These are phyloP conservation scores for Paramecium tetraurelia DNA, from an alignment of 73 alveolate species.

Conservation along the genomic window DNA sequence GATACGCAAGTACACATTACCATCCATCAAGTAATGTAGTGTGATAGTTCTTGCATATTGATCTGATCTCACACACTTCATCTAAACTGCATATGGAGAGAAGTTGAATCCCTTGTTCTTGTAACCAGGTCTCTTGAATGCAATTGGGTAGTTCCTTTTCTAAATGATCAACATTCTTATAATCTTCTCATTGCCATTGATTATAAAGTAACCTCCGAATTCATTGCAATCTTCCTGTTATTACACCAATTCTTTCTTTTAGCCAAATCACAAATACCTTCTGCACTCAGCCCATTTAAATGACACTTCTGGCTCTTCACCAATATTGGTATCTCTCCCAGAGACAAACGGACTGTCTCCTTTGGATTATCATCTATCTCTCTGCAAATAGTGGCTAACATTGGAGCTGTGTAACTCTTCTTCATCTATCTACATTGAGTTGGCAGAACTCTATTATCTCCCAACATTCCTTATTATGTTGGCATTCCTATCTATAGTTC, in stretches of 20 bases:
- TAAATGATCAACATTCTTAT: slow-evolving; percentile 96
- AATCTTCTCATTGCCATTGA: slow-evolving; percentile 96
- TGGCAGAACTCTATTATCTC: slow-evolving; percentile 86
- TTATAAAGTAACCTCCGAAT: slow-evolving; percentile 97
- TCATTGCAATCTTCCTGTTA: slow-evolving; percentile 94
- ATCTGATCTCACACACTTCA: slow-evolving; percentile 99
- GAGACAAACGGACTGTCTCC: slow-evolving; percentile 82
- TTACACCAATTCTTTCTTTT: slow-evolving; percentile 76
- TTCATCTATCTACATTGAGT: slow-evolving; percentile 93
- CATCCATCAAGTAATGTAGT: slow-evolving; percentile 95
- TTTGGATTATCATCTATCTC: slow-evolving; percentile 86
- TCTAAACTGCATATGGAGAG: slow-evolving; percentile 91
- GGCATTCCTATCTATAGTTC: slow-evolving; percentile 78
- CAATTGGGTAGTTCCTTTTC: slow-evolving; percentile 97
- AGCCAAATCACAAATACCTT: slow-evolving; percentile 16
- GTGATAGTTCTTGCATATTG: slow-evolving; percentile 91
- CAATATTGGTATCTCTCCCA: slow-evolving; percentile 97
- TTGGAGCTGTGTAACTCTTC: slow-evolving; percentile 91
- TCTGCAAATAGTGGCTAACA: slow-evolving; percentile 91
- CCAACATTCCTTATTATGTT: slow-evolving; percentile 65
- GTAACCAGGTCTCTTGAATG: slow-evolving; percentile 89
- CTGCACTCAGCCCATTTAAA: slow-evolving; percentile 80
- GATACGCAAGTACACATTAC: slow-evolving; percentile 90
- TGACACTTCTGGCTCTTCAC: slow-evolving; percentile 94
- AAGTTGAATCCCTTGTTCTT: slow-evolving; percentile 89